Conservation (phyloP, 2,329 filamentous ascomycete genomes). For the Thelonectria olida region DNA sequence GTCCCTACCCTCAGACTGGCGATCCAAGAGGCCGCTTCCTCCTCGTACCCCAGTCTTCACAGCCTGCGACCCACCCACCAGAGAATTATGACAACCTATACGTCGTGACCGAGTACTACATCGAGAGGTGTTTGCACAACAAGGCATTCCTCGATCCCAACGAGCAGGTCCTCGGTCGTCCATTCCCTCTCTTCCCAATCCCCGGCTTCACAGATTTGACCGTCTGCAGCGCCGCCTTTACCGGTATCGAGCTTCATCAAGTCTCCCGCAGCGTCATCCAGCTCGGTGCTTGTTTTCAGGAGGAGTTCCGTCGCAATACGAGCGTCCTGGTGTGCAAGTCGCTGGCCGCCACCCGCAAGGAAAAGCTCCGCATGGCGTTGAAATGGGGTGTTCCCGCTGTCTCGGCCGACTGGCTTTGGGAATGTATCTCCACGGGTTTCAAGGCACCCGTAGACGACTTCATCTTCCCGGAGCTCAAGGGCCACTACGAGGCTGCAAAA, state of each 20-base stretch:
- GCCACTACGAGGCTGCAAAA: slow-evolving; percentile 35
- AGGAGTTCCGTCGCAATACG: slow-evolving; percentile 76
- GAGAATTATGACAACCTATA: slow-evolving; percentile 51
- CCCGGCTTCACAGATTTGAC: slow-evolving; percentile 73
- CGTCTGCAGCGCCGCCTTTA: slow-evolving; percentile 85
- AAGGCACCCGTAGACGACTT: slow-evolving; percentile 56
- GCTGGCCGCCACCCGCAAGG: slow-evolving; percentile 64
- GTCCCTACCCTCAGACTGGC: slow-evolving; percentile 33
- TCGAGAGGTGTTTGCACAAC: slow-evolving; percentile 86
- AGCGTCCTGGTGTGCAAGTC: slow-evolving; percentile 81
- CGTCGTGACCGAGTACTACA: slow-evolving; percentile 88
- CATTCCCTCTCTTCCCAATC: slow-evolving; percentile 77
- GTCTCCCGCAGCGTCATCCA: slow-evolving; percentile 79
- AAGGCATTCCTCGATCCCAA: slow-evolving; percentile 76
- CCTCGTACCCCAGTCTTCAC: slow-evolving; percentile 63
- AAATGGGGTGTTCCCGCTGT: slow-evolving; percentile 85
- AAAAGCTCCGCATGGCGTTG: slow-evolving; percentile 82
- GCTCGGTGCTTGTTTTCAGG: slow-evolving; percentile 83
- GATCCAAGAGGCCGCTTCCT: slow-evolving; percentile 55
- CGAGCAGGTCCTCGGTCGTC: slow-evolving; percentile 77
- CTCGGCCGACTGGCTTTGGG: slow-evolving; percentile 83
- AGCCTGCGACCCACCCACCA: slow-evolving; percentile 54
- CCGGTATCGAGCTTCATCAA: slow-evolving; percentile 85
- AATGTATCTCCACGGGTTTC: slow-evolving; percentile 71
- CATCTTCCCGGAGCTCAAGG: slow-evolving; percentile 58